A percentile compares a stretch with the other conserved stretches of the same genome.
phyloP scores from a whole-genome alignment of 306 rosid species.

The Castanopsis chinensis region DNA sequence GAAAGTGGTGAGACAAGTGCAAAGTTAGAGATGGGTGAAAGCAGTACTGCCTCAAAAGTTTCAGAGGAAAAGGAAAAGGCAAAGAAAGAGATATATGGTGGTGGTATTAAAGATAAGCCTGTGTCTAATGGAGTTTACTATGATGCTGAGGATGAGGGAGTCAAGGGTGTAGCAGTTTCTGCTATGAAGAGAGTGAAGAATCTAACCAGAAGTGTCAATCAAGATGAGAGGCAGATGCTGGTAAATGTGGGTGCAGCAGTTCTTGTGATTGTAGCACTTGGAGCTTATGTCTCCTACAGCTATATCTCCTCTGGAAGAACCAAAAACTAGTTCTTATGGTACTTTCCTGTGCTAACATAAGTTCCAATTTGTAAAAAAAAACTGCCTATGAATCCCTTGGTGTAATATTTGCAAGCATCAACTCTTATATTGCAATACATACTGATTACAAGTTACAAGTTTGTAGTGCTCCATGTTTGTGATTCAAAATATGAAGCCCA shows the following conservation, averaged over 20 bases:
- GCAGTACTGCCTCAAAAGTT: slow-evolving; percentile 2
- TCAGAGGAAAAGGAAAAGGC: slow-evolving; percentile 11
- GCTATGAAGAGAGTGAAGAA: slow-evolving; percentile 27
- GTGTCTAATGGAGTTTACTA: slow-evolving; percentile 10
- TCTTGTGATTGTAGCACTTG: slow-evolving; percentile 50
- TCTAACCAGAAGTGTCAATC: slow-evolving; percentile 19
- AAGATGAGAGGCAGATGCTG: slow-evolving; percentile 37
- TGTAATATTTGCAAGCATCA: background rate
- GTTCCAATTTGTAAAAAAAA: background rate
- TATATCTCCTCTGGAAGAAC: slow-evolving; percentile 26
- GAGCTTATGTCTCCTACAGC: slow-evolving; percentile 39
- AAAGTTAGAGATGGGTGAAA: slow-evolving; percentile 9
- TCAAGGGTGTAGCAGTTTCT: slow-evolving; percentile 11
- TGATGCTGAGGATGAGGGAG: slow-evolving; percentile 17
- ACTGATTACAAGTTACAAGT: background rate
- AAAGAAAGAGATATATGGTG: background rate
- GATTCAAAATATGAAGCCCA: too few relatives aligned
- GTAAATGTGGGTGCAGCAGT: slow-evolving; percentile 50
- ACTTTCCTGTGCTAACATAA: background rate
- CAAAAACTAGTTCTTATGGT: background rate
- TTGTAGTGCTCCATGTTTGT: too few relatives aligned
- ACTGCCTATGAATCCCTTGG: background rate
- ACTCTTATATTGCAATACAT: background rate
- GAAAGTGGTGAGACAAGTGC: slow-evolving; percentile 22
- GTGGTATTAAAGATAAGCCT: background rate